Conservation (phyloP, 352 stramenopile species). For the Globisporangium barbulae region DNA sequence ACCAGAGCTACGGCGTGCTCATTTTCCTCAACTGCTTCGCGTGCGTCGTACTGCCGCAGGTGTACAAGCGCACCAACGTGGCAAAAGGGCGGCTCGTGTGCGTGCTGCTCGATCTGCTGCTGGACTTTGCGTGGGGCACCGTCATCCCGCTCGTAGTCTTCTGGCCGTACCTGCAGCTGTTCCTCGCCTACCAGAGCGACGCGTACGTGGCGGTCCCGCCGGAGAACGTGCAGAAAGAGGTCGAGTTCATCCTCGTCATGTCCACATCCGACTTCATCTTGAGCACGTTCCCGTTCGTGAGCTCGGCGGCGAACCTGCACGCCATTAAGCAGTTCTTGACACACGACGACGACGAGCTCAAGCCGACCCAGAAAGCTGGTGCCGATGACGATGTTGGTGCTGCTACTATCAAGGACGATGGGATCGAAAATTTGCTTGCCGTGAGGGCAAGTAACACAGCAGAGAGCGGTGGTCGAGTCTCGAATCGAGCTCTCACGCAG, state of each 20-base stretch:
- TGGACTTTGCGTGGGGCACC: slow-evolving; percentile 31
- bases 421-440: background rate
- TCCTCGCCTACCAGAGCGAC: background rate
- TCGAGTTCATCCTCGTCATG: slow-evolving; percentile 23
- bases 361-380: background rate
- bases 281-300: slow-evolving; percentile 23
- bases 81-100: slow-evolving; percentile 23
- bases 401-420: background rate
- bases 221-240: slow-evolving; percentile 16
- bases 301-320: slow-evolving; percentile 3
- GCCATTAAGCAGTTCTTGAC: slow-evolving; percentile 14
- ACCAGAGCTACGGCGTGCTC: slow-evolving; percentile 25
- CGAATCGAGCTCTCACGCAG: background rate
- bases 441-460: background rate
- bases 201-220: background rate
- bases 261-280: slow-evolving; percentile 18
- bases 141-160: slow-evolving; percentile 29
- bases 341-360: background rate
- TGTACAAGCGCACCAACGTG: slow-evolving; percentile 19
- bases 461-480: background rate
- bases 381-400: background rate
- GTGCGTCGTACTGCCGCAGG: slow-evolving; percentile 25
- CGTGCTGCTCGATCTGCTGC: slow-evolving; percentile 23
- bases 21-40: slow-evolving; percentile 31
- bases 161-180: slow-evolving; percentile 8